Evolutionary conservation across 805 yeast species (phyloP), one percentile per base, ranked within the genome.

Genomic region (Wickerhamiella lipophila): DNA sequence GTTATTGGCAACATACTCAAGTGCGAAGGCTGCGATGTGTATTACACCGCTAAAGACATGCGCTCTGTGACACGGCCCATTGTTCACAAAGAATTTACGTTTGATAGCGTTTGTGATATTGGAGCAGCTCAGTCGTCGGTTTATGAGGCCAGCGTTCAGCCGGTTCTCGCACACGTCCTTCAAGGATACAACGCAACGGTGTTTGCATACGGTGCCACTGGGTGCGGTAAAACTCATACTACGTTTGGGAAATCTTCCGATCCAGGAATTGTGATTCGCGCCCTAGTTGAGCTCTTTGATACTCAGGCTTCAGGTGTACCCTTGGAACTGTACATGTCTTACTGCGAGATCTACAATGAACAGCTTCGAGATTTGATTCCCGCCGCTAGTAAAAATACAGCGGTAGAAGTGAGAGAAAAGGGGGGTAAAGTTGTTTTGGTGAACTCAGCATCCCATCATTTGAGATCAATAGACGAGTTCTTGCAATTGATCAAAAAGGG

Each of bases 181-280:
- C 92, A 83, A 52, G 97, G 96, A 0, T 83, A 69, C 64, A 87
- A 88, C 61, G 81, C 94, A 6, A 86, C 95, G 0, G 85, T 88
- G 0, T 88, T 88, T 68, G 96, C 97, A 0, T 88, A 88, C 62
- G 97, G 97, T 1, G 68, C 97, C 25, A 88, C 97, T 0, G 97
- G 97, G 0, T 88, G 96, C 64, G 97, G 97, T 16, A 88, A 88
- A 61, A 87, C 96, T 0, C 85, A 82, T 61, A 88, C 97, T 0
- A 83, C 88, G 30, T 76, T 81, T 61, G 96, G 96, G 0, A 74
- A 79, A 0, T 71, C 78, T 0, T 74, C 74, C 1, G 66, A 73
- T 21, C 95, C 95, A 0, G 95, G 95, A 0, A 75, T 88, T 12
- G 81, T 86, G 0, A 83, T 79, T 56, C 65, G 81, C 39, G 79